These are phyloP conservation scores for Lomentospora prolificans DNA, from an alignment of 2,329 filamentous ascomycete species.

Conservation along the genomic window DNA sequence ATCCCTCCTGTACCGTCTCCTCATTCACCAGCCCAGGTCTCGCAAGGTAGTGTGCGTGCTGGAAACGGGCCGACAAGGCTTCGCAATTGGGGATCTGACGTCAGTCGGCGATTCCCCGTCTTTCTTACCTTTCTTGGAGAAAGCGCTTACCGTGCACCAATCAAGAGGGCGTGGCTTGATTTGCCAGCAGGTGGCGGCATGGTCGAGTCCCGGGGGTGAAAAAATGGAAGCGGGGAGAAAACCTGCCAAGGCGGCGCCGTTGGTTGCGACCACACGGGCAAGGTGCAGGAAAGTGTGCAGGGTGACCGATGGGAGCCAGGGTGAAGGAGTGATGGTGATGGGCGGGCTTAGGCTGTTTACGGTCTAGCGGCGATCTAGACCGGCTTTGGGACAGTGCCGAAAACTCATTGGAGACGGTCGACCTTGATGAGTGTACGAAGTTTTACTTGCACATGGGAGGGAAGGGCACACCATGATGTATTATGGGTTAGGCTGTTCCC, in stretches of 20 bases:
- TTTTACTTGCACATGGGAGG: too few species aligned
- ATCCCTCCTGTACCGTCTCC: not conserved
- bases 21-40: not conserved
- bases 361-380: not conserved
- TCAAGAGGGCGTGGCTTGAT: not conserved
- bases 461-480: not conserved
- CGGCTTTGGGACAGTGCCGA: too few species aligned
- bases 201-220: not conserved
- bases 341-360: not conserved
- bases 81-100: not conserved
- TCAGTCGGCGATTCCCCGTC: not conserved
- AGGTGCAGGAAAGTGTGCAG: too few species aligned
- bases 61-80: slow-evolving; percentile 4
- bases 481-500: too few species aligned
- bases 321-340: too few species aligned
- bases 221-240: too few species aligned
- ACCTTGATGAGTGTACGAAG: not conserved
- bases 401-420: not conserved
- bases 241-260: too few species aligned
- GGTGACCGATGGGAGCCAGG: too few species aligned
- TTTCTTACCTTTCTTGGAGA: too few species aligned
- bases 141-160: not conserved
- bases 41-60: too few species aligned
- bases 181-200: not conserved
- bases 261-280: too few species aligned